Evolutionary conservation across 2,329 filamentous ascomycete genomes (phyloP).

Genomic region (Aschersonia sp.): DNA sequence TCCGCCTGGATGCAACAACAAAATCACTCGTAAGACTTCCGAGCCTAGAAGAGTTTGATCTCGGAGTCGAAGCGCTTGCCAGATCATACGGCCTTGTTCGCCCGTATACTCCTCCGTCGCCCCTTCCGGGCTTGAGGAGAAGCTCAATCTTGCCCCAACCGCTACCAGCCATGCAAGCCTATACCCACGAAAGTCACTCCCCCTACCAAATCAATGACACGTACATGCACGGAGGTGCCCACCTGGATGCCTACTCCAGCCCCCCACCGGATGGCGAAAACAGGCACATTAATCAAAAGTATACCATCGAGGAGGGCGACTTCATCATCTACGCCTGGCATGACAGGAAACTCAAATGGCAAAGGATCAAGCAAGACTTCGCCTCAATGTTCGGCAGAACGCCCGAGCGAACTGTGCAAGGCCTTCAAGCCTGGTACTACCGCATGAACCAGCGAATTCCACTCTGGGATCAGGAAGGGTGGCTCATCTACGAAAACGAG

Average conservation of each 20-base stretch:
- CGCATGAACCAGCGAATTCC: conserved; percentile 27
- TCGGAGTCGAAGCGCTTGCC: conserved; percentile 21
- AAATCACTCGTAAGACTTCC: conserved; percentile 14
- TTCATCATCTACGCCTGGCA: conserved; percentile 29
- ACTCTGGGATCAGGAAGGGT: conserved; percentile 23
- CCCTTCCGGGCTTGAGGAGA: conserved; percentile 11
- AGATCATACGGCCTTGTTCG: conserved; percentile 14
- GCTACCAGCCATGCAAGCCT: conserved; percentile 9
- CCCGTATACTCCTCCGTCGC: conserved; percentile 14
- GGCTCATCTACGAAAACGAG: conserved; percentile 23
- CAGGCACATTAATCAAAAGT: conserved; percentile 27
- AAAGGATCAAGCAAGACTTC: conserved; percentile 23
- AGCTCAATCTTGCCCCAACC: conserved; percentile 11
- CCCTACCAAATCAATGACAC: conserved; percentile 10
- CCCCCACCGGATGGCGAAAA: conserved; percentile 21
- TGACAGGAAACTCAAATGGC: conserved; percentile 27
- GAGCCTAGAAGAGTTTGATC: conserved; percentile 22
- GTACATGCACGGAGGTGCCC: conserved; percentile 8
- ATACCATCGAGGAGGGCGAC: conserved; percentile 26
- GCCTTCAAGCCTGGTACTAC: conserved; percentile 28
- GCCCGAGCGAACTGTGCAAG: conserved; percentile 23
- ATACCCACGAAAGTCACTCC: conserved; percentile 9
- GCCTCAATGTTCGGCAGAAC: conserved; percentile 21
- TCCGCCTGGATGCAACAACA: conserved; percentile 5
- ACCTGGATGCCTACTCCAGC: conserved; percentile 17